A percentile compares a stretch with the other conserved stretches of the same genome.
Evolutionary conservation across 2,329 filamentous ascomycete genomes (phyloP).

Genomic region (Penicillium sp.): DNA sequence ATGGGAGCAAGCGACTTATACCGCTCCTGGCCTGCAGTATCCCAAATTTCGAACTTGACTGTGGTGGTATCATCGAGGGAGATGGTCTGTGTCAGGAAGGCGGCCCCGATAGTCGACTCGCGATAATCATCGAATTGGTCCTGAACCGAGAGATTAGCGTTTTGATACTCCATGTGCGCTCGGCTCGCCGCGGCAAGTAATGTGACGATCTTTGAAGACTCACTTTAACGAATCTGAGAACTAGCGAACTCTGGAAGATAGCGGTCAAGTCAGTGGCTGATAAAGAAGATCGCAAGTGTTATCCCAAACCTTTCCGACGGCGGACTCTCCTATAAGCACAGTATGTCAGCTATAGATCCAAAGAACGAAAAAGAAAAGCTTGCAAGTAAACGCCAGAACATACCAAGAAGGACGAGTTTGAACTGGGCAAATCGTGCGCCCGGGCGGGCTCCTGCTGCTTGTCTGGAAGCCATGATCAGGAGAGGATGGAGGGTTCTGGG

Average conservation of each 20-base stretch:
- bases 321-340: constrained; percentile 75
- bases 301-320: constrained; percentile 83
- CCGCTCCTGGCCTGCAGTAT: constrained; percentile 95
- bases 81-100: constrained; percentile 98
- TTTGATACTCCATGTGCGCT: not conserved
- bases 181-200: not conserved
- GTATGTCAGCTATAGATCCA: constrained; percentile 12
- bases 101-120: constrained; percentile 96
- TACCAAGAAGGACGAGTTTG: constrained; percentile 96
- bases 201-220: constrained; percentile 22
- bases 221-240: constrained; percentile 97
- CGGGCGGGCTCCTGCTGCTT: constrained; percentile 65
- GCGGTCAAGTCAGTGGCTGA: constrained; percentile 29
- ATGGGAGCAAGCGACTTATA: constrained; percentile 99
- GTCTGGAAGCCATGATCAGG: constrained; percentile 74
- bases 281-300: constrained; percentile 8
- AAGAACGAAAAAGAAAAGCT: not conserved
- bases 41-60: constrained; percentile 99
- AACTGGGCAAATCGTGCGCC: constrained; percentile 93
- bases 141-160: constrained; percentile 46
- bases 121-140: constrained; percentile 99
- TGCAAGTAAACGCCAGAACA: constrained; percentile 29
- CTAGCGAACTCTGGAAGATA: constrained; percentile 78
- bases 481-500: constrained; percentile 6
- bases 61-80: constrained; percentile 97